Evolutionary conservation across 768 basidiomycete species (phyloP).

Genomic region (Sporobolomyces phaffii): DNA sequence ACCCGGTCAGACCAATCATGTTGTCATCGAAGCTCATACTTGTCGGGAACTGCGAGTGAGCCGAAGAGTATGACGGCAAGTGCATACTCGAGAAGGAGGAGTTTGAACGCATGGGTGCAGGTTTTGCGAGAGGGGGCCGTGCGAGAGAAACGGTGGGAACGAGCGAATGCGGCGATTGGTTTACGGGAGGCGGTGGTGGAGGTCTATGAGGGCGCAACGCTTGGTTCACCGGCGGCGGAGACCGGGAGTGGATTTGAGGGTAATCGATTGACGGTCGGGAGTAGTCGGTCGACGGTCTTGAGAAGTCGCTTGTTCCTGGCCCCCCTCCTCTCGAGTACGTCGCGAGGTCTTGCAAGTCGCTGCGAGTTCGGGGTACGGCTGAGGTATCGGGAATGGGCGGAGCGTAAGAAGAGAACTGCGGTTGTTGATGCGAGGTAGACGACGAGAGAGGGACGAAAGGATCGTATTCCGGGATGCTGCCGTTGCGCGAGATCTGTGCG

Average conservation of each 20-base stretch:
- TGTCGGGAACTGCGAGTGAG: conserved; percentile 22
- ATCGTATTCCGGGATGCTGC: conserved; percentile 19
- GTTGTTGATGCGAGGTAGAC: conserved; percentile 3
- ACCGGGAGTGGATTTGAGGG: conserved; percentile 16
- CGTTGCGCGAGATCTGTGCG: conserved; percentile 14
- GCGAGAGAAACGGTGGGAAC: conserved; percentile 9
- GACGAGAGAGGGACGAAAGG: conserved; percentile 5
- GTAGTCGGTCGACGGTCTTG: conserved; percentile 10
- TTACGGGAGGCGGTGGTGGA: neutral
- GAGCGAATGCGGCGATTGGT: neutral
- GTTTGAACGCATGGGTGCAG: conserved; percentile 31
- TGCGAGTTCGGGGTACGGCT: neutral
- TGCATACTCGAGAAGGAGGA: conserved; percentile 34
- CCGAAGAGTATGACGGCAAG: conserved; percentile 20
- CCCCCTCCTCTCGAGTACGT: neutral
- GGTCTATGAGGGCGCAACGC: conserved; percentile 4
- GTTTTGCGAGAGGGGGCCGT: conserved; percentile 26
- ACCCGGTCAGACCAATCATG: conserved; percentile 52
- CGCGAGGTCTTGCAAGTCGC: conserved; percentile 11
- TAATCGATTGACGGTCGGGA: conserved; percentile 30
- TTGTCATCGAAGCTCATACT: conserved; percentile 35
- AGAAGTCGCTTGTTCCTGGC: neutral
- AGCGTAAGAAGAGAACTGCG: conserved; percentile 1
- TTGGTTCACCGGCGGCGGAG: neutral
- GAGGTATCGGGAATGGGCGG: neutral